A percentile compares a stretch with the other conserved stretches of the same genome.
phyloP scores from a whole-genome alignment of 192 early-diverging fungal genomes.

The Podila horticola region DNA sequence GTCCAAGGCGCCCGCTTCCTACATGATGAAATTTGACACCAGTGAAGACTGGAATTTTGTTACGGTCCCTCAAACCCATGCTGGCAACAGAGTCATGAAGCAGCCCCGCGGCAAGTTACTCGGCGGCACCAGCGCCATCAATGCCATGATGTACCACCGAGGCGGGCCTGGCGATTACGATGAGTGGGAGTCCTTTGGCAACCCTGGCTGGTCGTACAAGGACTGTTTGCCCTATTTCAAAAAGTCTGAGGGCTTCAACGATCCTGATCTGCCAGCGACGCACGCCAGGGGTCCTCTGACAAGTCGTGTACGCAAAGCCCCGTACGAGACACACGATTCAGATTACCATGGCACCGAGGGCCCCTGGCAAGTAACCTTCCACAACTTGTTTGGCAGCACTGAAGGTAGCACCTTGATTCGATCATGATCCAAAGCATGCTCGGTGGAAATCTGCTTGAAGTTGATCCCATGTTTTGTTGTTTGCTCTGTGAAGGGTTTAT shows the following conservation, averaged over 20 bases:
- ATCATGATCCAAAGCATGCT: neutral
- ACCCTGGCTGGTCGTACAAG: slow-evolving; percentile 22
- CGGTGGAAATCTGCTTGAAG: too few species aligned
- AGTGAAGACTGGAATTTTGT: slow-evolving; percentile 26
- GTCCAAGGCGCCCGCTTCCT: slow-evolving; percentile 9
- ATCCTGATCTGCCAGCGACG: slow-evolving; percentile 13
- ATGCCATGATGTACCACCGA: slow-evolving; percentile 49
- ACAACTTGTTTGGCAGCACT: slow-evolving; percentile 15
- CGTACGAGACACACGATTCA: slow-evolving; percentile 26
- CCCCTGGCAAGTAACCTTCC: slow-evolving; percentile 36
- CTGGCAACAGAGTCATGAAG: slow-evolving; percentile 16
- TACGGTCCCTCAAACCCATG: slow-evolving; percentile 20
- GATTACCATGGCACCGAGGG: slow-evolving; percentile 33
- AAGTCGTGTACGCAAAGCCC: slow-evolving; percentile 4
- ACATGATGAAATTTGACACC: slow-evolving; percentile 12
- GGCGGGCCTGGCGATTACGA: slow-evolving; percentile 38
- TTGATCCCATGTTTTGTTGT: too few species aligned
- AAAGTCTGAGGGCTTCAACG: slow-evolving; percentile 36
- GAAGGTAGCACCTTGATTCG: slow-evolving; percentile 11
- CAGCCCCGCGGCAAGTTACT: slow-evolving; percentile 44
- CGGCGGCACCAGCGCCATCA: slow-evolving; percentile 41
- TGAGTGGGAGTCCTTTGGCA: slow-evolving; percentile 25
- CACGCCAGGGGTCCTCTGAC: slow-evolving; percentile 19
- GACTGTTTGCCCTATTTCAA: slow-evolving; percentile 5
- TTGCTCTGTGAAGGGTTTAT: slow-evolving; percentile 14